These are phyloP conservation scores for Francoa sonchifolia DNA, from an alignment of 441 rosid species.

Conservation along the genomic window DNA sequence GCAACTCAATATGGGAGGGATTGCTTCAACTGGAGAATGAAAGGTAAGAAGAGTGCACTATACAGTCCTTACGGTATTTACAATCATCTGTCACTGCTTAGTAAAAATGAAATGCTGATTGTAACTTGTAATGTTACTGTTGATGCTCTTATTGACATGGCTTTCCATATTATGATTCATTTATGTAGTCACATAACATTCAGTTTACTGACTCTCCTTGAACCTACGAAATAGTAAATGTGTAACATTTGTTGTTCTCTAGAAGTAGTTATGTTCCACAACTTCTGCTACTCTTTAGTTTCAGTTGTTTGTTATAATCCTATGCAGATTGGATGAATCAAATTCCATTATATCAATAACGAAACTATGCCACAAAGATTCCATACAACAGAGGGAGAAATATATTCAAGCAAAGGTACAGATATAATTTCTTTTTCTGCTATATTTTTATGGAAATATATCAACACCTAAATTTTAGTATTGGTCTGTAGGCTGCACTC, in stretches of 20 bases:
- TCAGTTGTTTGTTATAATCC: constrained; percentile 11
- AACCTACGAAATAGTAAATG: too few relatives aligned
- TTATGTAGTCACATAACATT: too few relatives aligned
- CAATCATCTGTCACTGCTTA: background rate
- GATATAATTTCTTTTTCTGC: constrained; percentile 3
- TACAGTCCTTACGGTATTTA: background rate
- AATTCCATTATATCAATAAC: constrained; percentile 24
- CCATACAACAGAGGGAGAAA: constrained; percentile 48
- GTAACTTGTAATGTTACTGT: too few relatives aligned
- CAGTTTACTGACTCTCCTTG: too few relatives aligned
- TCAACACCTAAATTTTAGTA: too few relatives aligned
- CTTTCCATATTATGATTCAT: too few relatives aligned
- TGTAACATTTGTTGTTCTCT: too few relatives aligned
- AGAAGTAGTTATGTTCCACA: background rate
- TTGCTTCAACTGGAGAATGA: constrained; percentile 27
- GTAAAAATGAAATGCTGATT: background rate
- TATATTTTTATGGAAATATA: background rate
- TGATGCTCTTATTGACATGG: too few relatives aligned
- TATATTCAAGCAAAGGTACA: constrained; percentile 71
- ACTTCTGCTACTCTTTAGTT: constrained; percentile 4
- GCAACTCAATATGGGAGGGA: constrained; percentile 88
- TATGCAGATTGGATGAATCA: constrained; percentile 41
- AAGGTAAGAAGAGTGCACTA: constrained; percentile 23
- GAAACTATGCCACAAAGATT: constrained; percentile 58
- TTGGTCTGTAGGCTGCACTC: too few relatives aligned